A percentile compares a stretch with the other conserved stretches of the same genome.
phyloP scores from a whole-genome alignment of 768 basidiomycete species.

The Suillus ampliporus region DNA sequence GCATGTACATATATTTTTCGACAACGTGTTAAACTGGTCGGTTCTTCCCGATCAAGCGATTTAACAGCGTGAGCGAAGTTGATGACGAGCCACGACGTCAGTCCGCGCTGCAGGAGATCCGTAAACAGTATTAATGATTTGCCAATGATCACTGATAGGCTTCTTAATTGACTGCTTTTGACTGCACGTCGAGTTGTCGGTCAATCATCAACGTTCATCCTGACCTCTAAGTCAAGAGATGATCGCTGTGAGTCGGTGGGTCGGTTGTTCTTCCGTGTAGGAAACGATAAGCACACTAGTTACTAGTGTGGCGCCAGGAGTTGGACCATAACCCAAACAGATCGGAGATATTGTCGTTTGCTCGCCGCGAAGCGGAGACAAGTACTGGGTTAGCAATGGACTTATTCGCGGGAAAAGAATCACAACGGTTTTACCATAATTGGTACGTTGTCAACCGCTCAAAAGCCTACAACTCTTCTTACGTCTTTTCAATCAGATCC shows the following conservation, averaged over 20 bases:
- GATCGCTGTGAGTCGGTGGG: no score
- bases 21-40: no score
- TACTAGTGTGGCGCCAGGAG: neutral
- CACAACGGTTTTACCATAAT: neutral
- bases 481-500: neutral
- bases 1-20: no score
- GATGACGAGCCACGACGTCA: neutral
- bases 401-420: neutral
- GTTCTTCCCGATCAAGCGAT: no score
- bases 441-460: neutral
- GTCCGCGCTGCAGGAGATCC: neutral
- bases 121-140: neutral
- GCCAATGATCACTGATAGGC: neutral
- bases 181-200: neutral
- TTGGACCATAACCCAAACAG: neutral
- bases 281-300: neutral
- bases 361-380: neutral
- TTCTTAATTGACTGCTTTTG: neutral
- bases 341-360: no score
- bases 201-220: no score
- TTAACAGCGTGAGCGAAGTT: neutral
- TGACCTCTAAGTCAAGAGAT: neutral
- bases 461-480: neutral
- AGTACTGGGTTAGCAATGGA: neutral
- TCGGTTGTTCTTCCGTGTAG: neutral